A percentile compares a stretch with the other conserved stretches of the same genome.
Evolutionary conservation across 2,329 filamentous ascomycete species (phyloP).

Genomic region (Penicillium sp.): DNA sequence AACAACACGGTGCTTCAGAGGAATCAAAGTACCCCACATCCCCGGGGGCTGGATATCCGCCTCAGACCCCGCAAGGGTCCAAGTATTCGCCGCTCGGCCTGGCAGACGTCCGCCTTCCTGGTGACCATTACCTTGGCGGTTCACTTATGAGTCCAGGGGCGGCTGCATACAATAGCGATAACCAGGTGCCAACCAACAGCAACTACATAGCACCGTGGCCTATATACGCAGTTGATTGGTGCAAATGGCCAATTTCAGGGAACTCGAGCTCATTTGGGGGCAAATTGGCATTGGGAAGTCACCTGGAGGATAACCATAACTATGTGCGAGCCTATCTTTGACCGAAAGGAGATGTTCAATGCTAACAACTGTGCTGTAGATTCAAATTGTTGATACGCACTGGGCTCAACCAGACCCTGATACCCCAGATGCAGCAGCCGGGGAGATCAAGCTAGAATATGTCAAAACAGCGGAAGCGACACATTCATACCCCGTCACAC

Average conservation of each 20-base stretch:
- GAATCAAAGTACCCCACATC: conserved; percentile 63
- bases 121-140: conserved; percentile 77
- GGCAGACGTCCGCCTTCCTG: conserved; percentile 84
- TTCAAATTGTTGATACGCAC: conserved; percentile 93
- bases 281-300: conserved; percentile 93
- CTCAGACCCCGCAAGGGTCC: conserved; percentile 58
- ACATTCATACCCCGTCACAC: conserved; percentile 94
- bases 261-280: conserved; percentile 65
- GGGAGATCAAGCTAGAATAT: conserved; percentile 69
- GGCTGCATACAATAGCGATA: conserved; percentile 66
- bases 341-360: conserved; percentile 28
- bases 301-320: conserved; percentile 96
- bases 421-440: conserved; percentile 69
- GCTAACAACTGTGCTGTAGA: conserved; percentile 55
- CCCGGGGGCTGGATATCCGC: conserved; percentile 44
- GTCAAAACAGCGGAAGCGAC: conserved; percentile 93
- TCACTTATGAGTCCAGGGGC: conserved; percentile 59
- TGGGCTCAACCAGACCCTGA: conserved; percentile 68
- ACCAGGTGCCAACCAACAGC: conserved; percentile 69
- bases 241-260: conserved; percentile 86
- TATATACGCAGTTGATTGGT: conserved; percentile 97
- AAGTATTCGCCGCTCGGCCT: conserved; percentile 86
- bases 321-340: conserved; percentile 60
- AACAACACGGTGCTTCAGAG: conserved; percentile 62
- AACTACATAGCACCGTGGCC: conserved; percentile 95